These are phyloP conservation scores for Gonium pectorale DNA, from an alignment of 139 green algal species.

Conservation along the genomic window DNA sequence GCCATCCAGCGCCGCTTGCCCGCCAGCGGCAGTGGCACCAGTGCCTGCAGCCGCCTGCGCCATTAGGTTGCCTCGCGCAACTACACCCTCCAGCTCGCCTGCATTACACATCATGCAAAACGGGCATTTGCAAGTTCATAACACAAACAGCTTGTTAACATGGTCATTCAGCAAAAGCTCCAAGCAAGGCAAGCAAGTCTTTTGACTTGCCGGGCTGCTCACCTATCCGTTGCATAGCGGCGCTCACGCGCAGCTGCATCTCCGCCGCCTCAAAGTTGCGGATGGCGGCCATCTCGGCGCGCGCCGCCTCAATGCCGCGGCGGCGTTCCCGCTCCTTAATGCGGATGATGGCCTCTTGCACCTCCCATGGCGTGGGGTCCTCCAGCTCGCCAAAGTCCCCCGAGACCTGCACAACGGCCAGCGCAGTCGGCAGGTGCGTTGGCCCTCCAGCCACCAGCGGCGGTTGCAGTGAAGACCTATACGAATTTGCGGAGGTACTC, in stretches of 20 bases:
- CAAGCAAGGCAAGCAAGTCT: background rate
- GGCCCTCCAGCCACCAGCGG: no score
- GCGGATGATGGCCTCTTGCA: constrained; percentile 66
- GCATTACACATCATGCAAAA: background rate
- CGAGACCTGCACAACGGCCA: constrained; percentile 2
- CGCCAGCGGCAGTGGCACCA: background rate
- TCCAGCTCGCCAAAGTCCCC: constrained; percentile 74
- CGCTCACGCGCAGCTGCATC: constrained; percentile 66
- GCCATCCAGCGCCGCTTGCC: background rate
- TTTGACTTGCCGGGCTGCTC: no score
- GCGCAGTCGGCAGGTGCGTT: background rate
- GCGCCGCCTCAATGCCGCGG: constrained; percentile 59
- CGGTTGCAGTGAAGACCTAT: no score
- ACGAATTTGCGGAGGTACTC: no score
- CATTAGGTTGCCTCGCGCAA: constrained; percentile 38
- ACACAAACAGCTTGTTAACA: background rate
- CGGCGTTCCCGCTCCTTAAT: constrained; percentile 64
- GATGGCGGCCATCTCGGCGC: constrained; percentile 55
- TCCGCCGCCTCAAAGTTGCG: constrained; percentile 65
- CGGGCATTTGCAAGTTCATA: background rate
- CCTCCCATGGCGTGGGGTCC: constrained; percentile 74
- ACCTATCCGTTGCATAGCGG: constrained; percentile 67
- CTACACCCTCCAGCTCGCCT: constrained; percentile 62
- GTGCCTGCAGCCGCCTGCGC: background rate
- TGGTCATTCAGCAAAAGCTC: background rate